These are phyloP conservation scores for Limnomonas spitsbergensis DNA, from an alignment of 139 green algal species.

Conservation along the genomic window DNA sequence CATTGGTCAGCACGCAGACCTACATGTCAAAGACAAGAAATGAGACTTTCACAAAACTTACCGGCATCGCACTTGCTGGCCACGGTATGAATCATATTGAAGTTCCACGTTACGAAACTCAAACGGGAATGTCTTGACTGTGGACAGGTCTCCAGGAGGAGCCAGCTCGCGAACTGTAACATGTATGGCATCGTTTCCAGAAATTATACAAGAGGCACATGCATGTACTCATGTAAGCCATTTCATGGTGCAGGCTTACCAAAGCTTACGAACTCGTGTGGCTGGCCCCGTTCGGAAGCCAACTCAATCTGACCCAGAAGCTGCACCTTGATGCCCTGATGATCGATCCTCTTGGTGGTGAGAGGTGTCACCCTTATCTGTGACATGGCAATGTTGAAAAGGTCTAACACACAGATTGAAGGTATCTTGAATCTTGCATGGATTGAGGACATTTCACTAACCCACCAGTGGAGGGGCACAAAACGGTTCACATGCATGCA, in stretches of 20 bases:
- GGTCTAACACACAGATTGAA: too few species aligned
- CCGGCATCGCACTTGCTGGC: constrained; percentile 56
- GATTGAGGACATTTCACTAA: not conserved
- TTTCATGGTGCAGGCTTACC: constrained; percentile 51
- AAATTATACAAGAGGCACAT: too few species aligned
- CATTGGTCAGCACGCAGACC: too few species aligned
- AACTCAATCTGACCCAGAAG: constrained; percentile 96
- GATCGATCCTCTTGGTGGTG: constrained; percentile 87
- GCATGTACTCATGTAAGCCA: too few species aligned
- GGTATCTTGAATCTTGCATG: too few species aligned
- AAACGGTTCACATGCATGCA: too few species aligned
- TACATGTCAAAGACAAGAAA: too few species aligned
- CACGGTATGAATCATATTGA: constrained; percentile 94
- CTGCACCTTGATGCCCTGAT: constrained; percentile 92
- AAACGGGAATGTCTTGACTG: constrained; percentile 72
- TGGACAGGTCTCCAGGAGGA: constrained; percentile 77
- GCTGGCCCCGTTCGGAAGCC: constrained; percentile 73
- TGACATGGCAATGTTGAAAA: not conserved
- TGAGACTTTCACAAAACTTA: too few species aligned
- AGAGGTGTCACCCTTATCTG: constrained; percentile 53
- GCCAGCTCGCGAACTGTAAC: constrained; percentile 77
- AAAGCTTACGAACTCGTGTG: constrained; percentile 87
- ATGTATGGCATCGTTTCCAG: too few species aligned
- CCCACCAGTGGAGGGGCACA: not conserved
- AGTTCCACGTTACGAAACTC: constrained; percentile 96